Evolutionary conservation across 108 stramenopile species (phyloP), one percentile per base, ranked within the genome.

Genomic region (Conticribra weissflogii): DNA sequence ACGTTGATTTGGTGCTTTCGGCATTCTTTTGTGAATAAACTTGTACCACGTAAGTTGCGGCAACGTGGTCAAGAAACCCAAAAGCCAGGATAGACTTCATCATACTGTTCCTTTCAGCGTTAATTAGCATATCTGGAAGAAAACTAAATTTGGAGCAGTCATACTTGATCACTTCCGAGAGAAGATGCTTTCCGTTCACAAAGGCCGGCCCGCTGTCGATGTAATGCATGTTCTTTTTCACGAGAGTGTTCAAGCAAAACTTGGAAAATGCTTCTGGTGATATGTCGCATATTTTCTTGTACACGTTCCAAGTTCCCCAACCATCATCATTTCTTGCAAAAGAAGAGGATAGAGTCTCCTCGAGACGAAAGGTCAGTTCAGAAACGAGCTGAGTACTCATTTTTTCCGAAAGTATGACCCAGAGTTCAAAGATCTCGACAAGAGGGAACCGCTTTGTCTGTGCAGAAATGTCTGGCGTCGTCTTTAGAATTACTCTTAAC

Each of bases 61-160:
- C 70, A 60, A 47, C 41, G 22, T 16, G 3, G 44, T 78, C 69
- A 32, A 77, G 50, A 5, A 15, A 41, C 45, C 76, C 68, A 27
- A 32, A 34, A 30, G 55, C 62, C 76, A 62, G 70, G 30, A 77
- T 28, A 17, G 34, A 50, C 36, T 24, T 46, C 28, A 64, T 22
- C 24, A 53, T 57, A 29, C 3, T 19, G 23, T 77, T 57, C 2
- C 22, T 41, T 0, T 58, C 68, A 3, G 65, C 23, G 16, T 29
- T 29, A 7, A 63, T 28, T 34, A 67, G 48, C 24, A 48, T 31
- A n/a, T 34, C 55, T 25, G 58, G 14, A 18, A 71, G 59, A 33
- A 58, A 68, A 3, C 17, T 28, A 45, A 78, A 66, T 22, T 61
- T 64, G 25, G 77, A 50, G 54, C 69, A 71, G 51, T 78, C 77